Percentiles rank a stretch among this genome's conserved stretches.
phyloP scores from a whole-genome alignment of 2,329 filamentous ascomycete genomes.

The Fusarium sp. region DNA sequence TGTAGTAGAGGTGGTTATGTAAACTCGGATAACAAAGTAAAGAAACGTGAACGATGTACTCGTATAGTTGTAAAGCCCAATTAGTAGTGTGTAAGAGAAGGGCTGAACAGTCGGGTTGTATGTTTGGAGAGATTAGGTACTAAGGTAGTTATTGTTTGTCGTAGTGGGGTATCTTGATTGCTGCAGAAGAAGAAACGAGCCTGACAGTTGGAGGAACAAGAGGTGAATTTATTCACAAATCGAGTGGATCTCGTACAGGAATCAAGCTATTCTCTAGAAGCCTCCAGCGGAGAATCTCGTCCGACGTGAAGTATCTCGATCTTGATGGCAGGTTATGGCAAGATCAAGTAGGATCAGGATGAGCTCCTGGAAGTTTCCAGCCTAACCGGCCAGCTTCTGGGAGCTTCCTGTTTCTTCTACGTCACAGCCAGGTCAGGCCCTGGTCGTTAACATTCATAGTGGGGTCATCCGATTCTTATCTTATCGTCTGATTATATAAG shows the following conservation, averaged over 20 bases:
- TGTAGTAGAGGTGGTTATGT: not conserved
- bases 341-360: constrained; percentile 42
- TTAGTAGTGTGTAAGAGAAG: constrained; percentile 16
- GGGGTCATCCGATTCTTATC: constrained; percentile 36
- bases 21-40: not conserved
- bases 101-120: constrained; percentile 33
- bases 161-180: constrained; percentile 37
- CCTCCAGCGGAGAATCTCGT: constrained; percentile 26
- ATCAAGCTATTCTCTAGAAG: constrained; percentile 29
- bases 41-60: not conserved
- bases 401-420: constrained; percentile 49
- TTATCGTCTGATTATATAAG: constrained; percentile 32
- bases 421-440: constrained; percentile 47
- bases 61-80: constrained; percentile 25
- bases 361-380: constrained; percentile 45
- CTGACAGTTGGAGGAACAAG: constrained; percentile 6
- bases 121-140: constrained; percentile 39
- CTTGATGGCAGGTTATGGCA: constrained; percentile 41
- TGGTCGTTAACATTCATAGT: constrained; percentile 4
- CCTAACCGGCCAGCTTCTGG: constrained; percentile 44
- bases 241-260: constrained; percentile 39
- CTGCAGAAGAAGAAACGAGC: constrained; percentile 27
- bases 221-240: constrained; percentile 43
- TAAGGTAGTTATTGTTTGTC: constrained; percentile 18
- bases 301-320: constrained; percentile 40